Percentiles rank a stretch among this genome's conserved stretches.
These are phyloP conservation scores for Nicotiana sylvestris DNA, from an alignment of 257 asterid genomes.

Conservation along the genomic window DNA sequence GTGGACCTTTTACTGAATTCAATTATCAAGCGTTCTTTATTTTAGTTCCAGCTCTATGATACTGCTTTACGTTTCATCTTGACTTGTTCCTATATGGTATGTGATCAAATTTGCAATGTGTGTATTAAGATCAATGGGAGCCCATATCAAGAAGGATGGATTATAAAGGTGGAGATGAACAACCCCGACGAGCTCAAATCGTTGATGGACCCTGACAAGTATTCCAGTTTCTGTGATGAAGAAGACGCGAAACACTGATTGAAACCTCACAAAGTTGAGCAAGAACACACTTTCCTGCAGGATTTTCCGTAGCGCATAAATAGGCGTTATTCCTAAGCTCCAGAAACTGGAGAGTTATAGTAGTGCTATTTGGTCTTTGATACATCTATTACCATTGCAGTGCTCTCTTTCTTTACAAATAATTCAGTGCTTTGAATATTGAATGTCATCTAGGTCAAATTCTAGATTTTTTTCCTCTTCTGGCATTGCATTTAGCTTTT, in stretches of 20 bases:
- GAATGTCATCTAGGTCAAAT: neutral
- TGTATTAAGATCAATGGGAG: constrained; percentile 55
- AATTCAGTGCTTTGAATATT: neutral
- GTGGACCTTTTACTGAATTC: neutral
- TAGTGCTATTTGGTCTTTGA: constrained; percentile 1
- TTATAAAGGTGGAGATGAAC: constrained; percentile 78
- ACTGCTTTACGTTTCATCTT: neutral
- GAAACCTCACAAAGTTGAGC: neutral
- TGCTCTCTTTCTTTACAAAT: neutral
- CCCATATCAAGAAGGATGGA: constrained; percentile 93
- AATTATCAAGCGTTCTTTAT: neutral
- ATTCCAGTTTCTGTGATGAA: constrained; percentile 79
- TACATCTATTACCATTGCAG: neutral
- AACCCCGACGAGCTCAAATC: constrained; percentile 41
- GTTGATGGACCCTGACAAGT: constrained; percentile 60
- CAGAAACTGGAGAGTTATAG: neutral
- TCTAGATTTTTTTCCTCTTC: neutral
- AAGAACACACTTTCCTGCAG: neutral
- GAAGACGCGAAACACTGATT: constrained; percentile 75
- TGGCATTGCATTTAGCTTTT: neutral
- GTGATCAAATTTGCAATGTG: neutral
- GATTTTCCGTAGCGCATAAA: neutral
- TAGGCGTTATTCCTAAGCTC: neutral
- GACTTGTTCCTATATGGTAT: neutral
- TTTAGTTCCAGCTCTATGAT: neutral